Evolutionary conservation across 768 basidiomycete genomes (phyloP).

Genomic region (Chlorophyllum brunneum): DNA sequence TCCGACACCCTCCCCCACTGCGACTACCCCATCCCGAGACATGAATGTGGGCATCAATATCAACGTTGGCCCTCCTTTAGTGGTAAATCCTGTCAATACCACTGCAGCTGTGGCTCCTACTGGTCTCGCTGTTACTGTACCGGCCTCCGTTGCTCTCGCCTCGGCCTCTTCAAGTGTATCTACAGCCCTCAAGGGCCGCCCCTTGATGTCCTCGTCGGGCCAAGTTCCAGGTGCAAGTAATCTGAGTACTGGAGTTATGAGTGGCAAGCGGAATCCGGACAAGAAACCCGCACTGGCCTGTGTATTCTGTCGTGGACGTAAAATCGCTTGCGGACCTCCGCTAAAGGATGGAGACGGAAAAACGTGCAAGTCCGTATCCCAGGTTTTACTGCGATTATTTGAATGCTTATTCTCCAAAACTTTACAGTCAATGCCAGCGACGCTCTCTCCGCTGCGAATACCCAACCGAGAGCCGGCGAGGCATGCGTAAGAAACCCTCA

Average conservation of each 20-base stretch:
- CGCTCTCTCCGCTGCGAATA: conserved; percentile 70
- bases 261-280: conserved; percentile 27
- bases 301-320: conserved; percentile 61
- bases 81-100: background rate
- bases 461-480: conserved; percentile 65
- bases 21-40: too few relatives aligned
- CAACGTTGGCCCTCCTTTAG: background rate
- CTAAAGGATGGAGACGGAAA: conserved; percentile 46
- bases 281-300: conserved; percentile 65
- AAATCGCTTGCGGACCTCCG: conserved; percentile 67
- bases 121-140: background rate
- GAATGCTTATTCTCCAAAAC: conserved; percentile 19
- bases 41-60: too few relatives aligned
- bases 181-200: conserved; percentile 11
- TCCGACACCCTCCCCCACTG: background rate
- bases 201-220: conserved; percentile 17
- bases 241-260: conserved; percentile 20
- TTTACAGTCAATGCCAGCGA: conserved; percentile 63
- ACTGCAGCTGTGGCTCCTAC: background rate
- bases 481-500: conserved; percentile 54
- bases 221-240: background rate
- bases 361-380: conserved; percentile 59
- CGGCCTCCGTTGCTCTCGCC: background rate
- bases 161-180: background rate
- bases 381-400: background rate